Evolutionary conservation across 805 yeast genomes (phyloP).

Genomic region (Lachancea meyersii): DNA sequence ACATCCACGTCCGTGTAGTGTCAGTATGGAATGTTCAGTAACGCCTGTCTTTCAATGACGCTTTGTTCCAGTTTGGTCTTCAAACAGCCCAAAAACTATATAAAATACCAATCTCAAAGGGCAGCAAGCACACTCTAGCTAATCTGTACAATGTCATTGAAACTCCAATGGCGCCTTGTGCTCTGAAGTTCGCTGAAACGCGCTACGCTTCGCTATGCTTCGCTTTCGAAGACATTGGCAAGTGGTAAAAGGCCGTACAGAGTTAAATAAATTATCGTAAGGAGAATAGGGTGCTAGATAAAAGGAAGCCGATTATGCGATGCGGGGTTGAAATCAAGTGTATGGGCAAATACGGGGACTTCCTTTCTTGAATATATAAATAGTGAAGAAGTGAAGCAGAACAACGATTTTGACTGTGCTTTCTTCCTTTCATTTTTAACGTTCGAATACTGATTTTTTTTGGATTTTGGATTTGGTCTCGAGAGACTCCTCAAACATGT

Average conservation of each 20-base stretch:
- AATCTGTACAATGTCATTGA: no score
- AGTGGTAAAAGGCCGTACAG: not conserved
- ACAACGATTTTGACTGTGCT: not conserved
- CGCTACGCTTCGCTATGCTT: not conserved
- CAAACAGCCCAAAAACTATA: no score
- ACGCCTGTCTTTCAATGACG: no score
- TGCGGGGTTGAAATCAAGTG: not conserved
- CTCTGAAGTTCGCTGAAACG: no score
- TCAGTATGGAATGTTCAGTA: no score
- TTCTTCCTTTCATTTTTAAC: not conserved
- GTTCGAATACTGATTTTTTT: not conserved
- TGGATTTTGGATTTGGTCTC: not conserved
- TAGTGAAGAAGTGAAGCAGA: not conserved
- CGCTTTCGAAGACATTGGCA: not conserved
- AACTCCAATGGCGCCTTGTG: no score
- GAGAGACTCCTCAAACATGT: not conserved
- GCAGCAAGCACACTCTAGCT: no score
- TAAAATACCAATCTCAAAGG: no score
- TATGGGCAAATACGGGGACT: constrained; percentile 2
- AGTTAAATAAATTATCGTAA: constrained; percentile 2
- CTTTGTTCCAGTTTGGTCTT: no score
- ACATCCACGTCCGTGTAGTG: no score
- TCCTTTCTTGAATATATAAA: constrained; percentile 2
- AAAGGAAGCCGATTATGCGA: constrained; percentile 1
- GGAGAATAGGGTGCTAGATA: constrained; percentile 1